Conservation (phyloP, 768 basidiomycete species). For the Serendipita sp. region DNA sequence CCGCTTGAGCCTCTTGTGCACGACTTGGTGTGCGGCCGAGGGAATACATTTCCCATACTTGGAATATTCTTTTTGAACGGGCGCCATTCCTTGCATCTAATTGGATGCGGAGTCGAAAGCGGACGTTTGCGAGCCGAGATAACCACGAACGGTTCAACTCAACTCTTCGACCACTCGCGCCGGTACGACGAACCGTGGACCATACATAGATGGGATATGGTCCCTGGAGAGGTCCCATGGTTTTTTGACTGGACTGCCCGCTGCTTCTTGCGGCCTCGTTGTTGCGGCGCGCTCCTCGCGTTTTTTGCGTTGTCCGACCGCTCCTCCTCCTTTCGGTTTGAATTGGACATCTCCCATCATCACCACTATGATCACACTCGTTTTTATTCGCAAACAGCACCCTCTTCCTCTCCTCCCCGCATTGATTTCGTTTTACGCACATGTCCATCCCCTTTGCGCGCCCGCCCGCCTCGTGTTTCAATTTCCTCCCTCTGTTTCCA, state of each 20-base stretch:
- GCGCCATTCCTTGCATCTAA: too few species aligned
- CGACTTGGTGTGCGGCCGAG: too few species aligned
- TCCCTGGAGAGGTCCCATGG: not conserved
- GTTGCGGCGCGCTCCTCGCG: not conserved
- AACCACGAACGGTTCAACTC: not conserved
- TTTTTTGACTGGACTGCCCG: not conserved
- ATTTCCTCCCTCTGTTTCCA: not conserved
- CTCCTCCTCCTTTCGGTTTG: not conserved
- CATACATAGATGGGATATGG: not conserved
- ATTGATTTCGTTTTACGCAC: not conserved
- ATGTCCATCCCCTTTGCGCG: not conserved
- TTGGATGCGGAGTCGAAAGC: not conserved
- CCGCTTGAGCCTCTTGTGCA: too few species aligned
- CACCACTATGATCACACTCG: not conserved
- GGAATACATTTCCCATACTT: too few species aligned
- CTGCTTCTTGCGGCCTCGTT: not conserved
- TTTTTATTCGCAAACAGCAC: not conserved
- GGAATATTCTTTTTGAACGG: too few species aligned
- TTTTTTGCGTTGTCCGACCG: not conserved
- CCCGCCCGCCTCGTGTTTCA: slow-evolving; percentile 7
- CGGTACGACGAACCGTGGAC: not conserved
- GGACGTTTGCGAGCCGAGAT: slow-evolving; percentile 2
- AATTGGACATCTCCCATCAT: not conserved
- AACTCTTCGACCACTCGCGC: not conserved
- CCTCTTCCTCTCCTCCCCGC: not conserved